phyloP scores from a whole-genome alignment of 2,329 filamentous ascomycete genomes.

The Thelonectria discophora region DNA sequence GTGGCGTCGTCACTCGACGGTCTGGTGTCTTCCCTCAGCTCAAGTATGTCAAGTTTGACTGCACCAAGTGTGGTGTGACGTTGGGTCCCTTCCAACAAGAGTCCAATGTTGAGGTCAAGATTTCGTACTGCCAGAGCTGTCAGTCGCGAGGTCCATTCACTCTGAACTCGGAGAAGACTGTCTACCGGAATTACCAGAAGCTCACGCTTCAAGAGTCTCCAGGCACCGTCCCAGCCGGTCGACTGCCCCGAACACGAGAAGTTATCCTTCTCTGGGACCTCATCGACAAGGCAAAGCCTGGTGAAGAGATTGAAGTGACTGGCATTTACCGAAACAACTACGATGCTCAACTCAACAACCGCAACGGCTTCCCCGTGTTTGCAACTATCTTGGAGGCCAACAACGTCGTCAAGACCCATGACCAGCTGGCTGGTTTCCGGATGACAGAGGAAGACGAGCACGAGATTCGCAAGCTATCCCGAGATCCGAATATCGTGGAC shows the following conservation, averaged over 20 bases:
- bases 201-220: slow-evolving; percentile 96
- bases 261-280: slow-evolving; percentile 97
- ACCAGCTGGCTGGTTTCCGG: slow-evolving; percentile 95
- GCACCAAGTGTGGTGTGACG: slow-evolving; percentile 88
- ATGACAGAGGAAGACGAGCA: slow-evolving; percentile 96
- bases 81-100: slow-evolving; percentile 98
- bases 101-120: slow-evolving; percentile 94
- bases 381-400: slow-evolving; percentile 98
- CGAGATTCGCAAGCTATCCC: slow-evolving; percentile 84
- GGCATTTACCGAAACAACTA: slow-evolving; percentile 99
- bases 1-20: slow-evolving; percentile 91
- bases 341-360: slow-evolving; percentile 96
- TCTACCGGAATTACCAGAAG: slow-evolving; percentile 99
- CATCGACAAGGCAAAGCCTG: slow-evolving; percentile 95
- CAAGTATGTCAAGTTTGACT: slow-evolving; percentile 99
- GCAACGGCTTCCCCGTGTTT: slow-evolving; percentile 98
- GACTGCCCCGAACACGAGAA: slow-evolving; percentile 90
- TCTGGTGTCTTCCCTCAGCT: slow-evolving; percentile 97
- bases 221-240: slow-evolving; percentile 94
- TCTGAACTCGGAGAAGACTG: slow-evolving; percentile 95
- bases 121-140: slow-evolving; percentile 95
- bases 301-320: slow-evolving; percentile 96
- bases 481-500: slow-evolving; percentile 90
- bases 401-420: slow-evolving; percentile 95
- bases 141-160: slow-evolving; percentile 95